Percentiles rank a stretch among this genome's conserved stretches.
These are phyloP conservation scores for Boletales sp. DNA, from an alignment of 768 basidiomycete genomes.

Conservation along the genomic window DNA sequence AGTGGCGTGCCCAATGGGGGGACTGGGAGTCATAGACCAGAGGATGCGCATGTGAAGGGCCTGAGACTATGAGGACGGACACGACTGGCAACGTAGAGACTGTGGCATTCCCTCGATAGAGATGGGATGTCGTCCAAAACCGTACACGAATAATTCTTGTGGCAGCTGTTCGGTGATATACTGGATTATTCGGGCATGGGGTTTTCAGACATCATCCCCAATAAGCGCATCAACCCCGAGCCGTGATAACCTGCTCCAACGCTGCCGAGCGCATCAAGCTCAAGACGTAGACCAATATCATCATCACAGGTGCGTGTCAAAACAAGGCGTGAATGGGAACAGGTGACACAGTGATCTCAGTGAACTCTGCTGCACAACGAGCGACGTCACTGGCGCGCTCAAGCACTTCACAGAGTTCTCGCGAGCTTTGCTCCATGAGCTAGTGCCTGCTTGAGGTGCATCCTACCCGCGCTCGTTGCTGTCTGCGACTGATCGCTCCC, in stretches of 20 bases:
- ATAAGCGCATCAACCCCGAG: no score
- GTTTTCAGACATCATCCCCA: no score
- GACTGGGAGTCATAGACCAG: no score
- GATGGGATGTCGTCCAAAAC: no score
- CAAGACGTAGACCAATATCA: conserved; percentile 91
- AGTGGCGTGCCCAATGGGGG: no score
- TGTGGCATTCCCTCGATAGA: no score
- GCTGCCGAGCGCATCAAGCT: conserved; percentile 71
- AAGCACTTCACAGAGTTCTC: conserved; percentile 86
- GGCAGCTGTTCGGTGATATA: no score
- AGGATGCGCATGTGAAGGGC: no score
- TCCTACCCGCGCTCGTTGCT: not conserved
- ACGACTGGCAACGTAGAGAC: no score
- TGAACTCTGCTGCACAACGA: conserved; percentile 66
- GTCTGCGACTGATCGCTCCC: conserved; percentile 6
- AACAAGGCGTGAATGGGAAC: not conserved
- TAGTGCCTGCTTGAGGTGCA: conserved; percentile 79
- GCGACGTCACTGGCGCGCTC: conserved; percentile 68
- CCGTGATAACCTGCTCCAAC: conserved; percentile 63
- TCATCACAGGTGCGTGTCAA: conserved; percentile 78
- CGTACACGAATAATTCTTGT: no score
- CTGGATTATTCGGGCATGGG: no score
- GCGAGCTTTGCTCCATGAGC: conserved; percentile 89
- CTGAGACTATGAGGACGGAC: no score
- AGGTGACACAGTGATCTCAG: conserved; percentile 95